These are phyloP conservation scores for Geotrichum cucujoidarum DNA, from an alignment of 1,139 yeast genomes.

Conservation along the genomic window DNA sequence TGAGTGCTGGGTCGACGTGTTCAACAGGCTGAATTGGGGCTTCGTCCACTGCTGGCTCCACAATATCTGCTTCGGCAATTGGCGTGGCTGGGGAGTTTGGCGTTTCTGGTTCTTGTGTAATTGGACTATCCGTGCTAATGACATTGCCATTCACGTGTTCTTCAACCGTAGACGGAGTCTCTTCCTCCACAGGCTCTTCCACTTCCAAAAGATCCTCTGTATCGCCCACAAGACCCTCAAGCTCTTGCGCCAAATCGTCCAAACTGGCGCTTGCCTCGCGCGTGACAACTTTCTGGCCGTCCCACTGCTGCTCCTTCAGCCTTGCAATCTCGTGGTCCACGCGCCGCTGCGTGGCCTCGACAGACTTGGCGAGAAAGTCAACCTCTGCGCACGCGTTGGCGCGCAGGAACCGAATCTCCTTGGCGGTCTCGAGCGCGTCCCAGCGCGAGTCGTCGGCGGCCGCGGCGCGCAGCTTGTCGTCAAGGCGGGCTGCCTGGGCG, in stretches of 20 bases:
- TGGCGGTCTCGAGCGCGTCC: conserved; percentile 2
- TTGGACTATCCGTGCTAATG: too few species aligned
- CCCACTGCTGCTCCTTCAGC: neutral
- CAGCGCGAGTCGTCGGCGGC: neutral
- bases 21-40: too few species aligned
- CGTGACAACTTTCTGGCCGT: neutral
- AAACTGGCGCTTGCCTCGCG: neutral
- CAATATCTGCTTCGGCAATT: too few species aligned
- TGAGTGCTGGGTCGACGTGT: too few species aligned
- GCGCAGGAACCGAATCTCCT: conserved; percentile 3
- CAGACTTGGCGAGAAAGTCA: conserved; percentile 1
- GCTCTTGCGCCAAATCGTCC: neutral
- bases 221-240: neutral
- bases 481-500: neutral
- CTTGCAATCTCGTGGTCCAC: conserved; percentile 1
- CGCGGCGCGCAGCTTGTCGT: neutral
- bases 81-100: too few species aligned
- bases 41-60: too few species aligned
- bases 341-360: neutral
- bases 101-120: too few species aligned
- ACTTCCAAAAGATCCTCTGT: neutral
- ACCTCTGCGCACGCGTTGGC: conserved; percentile 4
- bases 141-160: too few species aligned
- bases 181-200: neutral
- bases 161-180: too few species aligned